These are phyloP conservation scores for Metrosideros polymorpha DNA, from an alignment of 441 rosid genomes.

Conservation along the genomic window DNA sequence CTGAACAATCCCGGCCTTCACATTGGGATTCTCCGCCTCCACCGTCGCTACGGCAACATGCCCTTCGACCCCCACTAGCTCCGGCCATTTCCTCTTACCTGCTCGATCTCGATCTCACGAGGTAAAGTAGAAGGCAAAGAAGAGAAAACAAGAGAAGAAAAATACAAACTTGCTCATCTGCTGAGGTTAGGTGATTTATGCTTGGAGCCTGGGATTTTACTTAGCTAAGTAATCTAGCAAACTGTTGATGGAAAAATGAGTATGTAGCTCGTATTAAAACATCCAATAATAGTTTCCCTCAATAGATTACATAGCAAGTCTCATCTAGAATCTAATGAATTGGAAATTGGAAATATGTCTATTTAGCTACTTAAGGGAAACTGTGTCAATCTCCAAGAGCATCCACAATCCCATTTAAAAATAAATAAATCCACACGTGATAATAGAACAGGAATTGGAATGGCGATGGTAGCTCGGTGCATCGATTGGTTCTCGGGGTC, in stretches of 20 bases:
- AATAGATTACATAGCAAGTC: not conserved
- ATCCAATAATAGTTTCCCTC: not conserved
- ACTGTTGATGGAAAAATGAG: not conserved
- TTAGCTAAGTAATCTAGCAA: not conserved
- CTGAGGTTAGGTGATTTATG: not conserved
- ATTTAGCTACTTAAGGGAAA: not conserved
- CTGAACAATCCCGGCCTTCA: not conserved
- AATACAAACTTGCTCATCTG: not conserved
- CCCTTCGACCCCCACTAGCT: not conserved
- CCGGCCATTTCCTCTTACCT: not conserved
- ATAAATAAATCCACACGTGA: not conserved
- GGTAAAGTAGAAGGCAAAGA: not conserved
- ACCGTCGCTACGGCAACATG: not conserved
- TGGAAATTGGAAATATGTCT: not conserved
- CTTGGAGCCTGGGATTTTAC: not conserved
- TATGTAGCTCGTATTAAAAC: not conserved
- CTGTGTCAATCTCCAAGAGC: not conserved
- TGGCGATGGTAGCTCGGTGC: not conserved
- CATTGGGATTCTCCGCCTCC: not conserved
- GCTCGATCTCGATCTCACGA: not conserved
- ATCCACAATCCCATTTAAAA: too few relatives aligned
- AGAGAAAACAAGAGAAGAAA: not conserved
- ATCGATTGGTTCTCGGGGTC: not conserved
- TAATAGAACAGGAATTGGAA: not conserved
- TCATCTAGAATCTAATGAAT: not conserved